Percentiles rank a stretch among this genome's conserved stretches.
Evolutionary conservation across 2,329 filamentous ascomycete species (phyloP).

Genomic region (Coniochaeta sp.): DNA sequence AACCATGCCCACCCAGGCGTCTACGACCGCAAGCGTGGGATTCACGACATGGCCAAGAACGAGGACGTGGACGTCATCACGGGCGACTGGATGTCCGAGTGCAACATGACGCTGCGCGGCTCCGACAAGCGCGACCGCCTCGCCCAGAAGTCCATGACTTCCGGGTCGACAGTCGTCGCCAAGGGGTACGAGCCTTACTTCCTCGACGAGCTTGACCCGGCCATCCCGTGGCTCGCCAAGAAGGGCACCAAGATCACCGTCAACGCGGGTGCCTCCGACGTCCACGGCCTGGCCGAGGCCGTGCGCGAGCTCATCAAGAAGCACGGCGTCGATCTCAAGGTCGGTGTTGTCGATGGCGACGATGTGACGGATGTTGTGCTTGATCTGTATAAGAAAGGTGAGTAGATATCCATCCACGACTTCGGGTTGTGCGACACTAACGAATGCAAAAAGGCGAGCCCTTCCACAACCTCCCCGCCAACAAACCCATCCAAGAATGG

Average conservation of each 20-base stretch:
- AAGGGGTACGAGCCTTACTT: conserved; percentile 34
- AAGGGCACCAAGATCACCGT: conserved; percentile 26
- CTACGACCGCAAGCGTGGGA: conserved; percentile 32
- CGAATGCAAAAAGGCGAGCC: conserved; percentile 7
- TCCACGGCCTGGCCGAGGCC: not conserved
- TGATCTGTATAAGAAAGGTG: conserved; percentile 3
- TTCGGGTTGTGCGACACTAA: not conserved
- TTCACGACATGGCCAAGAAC: conserved; percentile 26
- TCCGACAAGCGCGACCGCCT: conserved; percentile 19
- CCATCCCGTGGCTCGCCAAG: conserved; percentile 20
- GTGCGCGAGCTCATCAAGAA: conserved; percentile 11
- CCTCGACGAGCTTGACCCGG: conserved; percentile 22
- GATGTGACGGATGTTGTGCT: conserved; percentile 15
- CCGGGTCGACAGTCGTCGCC: conserved; percentile 17
- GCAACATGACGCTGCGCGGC: conserved; percentile 21
- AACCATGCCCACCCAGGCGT: conserved; percentile 19
- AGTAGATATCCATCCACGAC: not conserved
- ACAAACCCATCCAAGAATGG: conserved; percentile 10
- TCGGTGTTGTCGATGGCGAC: conserved; percentile 25
- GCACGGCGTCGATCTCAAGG: conserved; percentile 18
- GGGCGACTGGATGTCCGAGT: conserved; percentile 24
- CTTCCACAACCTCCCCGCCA: conserved; percentile 10
- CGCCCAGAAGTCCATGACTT: conserved; percentile 16
- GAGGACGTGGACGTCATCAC: conserved; percentile 21
- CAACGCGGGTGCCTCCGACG: conserved; percentile 23